Base-by-base conservation (phyloP, 2,329 filamentous ascomycete genomes). In the Penicillium sp. region DNA sequence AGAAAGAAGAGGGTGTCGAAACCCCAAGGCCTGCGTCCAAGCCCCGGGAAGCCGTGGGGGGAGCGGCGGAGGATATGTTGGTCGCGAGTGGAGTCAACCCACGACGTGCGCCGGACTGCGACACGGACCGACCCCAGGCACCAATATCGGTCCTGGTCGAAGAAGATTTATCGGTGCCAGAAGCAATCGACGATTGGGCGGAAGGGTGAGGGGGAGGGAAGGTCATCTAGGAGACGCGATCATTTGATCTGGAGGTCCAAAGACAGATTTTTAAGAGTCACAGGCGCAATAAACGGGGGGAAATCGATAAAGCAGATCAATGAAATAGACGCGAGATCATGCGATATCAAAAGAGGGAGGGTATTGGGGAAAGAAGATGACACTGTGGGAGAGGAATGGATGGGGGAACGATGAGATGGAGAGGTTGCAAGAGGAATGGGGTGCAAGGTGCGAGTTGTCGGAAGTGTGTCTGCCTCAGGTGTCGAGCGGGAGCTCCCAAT, bases 51-150 rank as follows among this genome's bases (percentile, higher is more conserved):
- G 77, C 73, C 64, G 77, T 76, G 63, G 73, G 72, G 65, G 70
- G 67, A 63, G 68, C 70, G 58, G 77, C 74, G 63, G 73, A 74
- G 57, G 76, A 78, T 62, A 79, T 69, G 66, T 79, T 79, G 65
- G 81, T 84, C 66, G 83, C 81, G 68, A 86, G 81, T 71, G 84
- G 83, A 67, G 84, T 80, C 71, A 83, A 76, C 67, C 80, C 79
- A 75, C 83, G 81, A 70, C 83, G 82, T 73, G 79, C 75, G 74
- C 74, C 79, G 68, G 82, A 78, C 72, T 82, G 80, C 72, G 80
- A 80, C 73, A 78, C 77, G 70, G 81, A 77, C 72, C 78, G 76
- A 77, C 80, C 82, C 83, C 83, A 85, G 73, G 80, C 77, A 74
- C 81, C 80, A 78, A 82, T 80, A 77, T 83, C 68, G 68, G 76